A percentile compares a stretch with the other conserved stretches of the same genome.
Evolutionary conservation across 148 eudicot genomes (phyloP).

Genomic region (Rhododendron henanense): DNA sequence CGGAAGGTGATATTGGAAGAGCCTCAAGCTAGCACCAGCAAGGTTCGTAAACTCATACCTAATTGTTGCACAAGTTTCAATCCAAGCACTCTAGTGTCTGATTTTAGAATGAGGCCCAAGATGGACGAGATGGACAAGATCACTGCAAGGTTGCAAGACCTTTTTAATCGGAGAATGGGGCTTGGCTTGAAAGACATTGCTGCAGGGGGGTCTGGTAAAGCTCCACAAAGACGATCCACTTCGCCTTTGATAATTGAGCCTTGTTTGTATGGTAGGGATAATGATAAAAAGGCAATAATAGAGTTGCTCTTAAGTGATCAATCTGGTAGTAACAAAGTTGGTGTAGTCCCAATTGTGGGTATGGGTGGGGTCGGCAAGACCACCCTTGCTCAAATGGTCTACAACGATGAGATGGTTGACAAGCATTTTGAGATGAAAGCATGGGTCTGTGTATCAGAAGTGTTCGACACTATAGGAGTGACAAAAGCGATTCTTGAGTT

Average conservation of each 20-base stretch:
- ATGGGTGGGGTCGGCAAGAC: constrained; percentile 26
- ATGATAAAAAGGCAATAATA: neutral
- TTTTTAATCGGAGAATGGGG: neutral
- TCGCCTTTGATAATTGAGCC: constrained; percentile 3
- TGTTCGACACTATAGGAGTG: neutral
- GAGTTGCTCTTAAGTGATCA: neutral
- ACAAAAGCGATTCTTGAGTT: too few species aligned
- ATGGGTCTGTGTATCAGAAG: too few species aligned
- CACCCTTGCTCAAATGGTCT: too few species aligned
- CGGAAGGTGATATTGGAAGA: too few species aligned
- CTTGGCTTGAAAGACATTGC: neutral
- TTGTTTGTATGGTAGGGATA: constrained; percentile 3
- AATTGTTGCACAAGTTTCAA: neutral
- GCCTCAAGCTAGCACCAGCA: neutral
- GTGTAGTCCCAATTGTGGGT: constrained; percentile 19
- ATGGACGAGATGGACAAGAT: constrained; percentile 8
- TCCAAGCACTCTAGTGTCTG: neutral
- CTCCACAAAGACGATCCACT: neutral
- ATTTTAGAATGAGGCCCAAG: neutral
- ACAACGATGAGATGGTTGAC: too few species aligned
- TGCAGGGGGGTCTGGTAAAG: neutral
- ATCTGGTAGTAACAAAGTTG: neutral
- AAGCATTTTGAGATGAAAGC: too few species aligned
- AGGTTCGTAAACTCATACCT: neutral
- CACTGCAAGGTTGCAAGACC: constrained; percentile 9